Evolutionary conservation across 1,284 basidiomycete species (phyloP).

Genomic region (Filobasidium uniguttulatum): DNA sequence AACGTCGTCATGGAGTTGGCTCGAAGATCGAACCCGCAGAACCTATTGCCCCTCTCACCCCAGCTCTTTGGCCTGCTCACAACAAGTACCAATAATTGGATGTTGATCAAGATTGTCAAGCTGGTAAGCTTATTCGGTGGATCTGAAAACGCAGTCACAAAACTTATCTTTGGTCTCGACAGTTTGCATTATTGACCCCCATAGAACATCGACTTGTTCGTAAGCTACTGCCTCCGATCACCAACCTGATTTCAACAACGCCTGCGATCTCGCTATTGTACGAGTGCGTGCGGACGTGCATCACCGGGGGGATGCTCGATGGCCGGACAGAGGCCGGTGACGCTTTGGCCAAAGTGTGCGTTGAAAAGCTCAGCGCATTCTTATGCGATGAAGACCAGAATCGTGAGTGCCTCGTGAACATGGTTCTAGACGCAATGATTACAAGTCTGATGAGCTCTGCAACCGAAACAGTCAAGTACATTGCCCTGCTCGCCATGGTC

Average conservation of each 20-base stretch:
- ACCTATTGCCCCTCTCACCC: slow-evolving; percentile 74
- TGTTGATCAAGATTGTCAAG: slow-evolving; percentile 98
- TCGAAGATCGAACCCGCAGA: slow-evolving; percentile 52
- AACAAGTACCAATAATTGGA: slow-evolving; percentile 95
- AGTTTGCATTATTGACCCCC: slow-evolving; percentile 86
- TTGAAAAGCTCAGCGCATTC: slow-evolving; percentile 85
- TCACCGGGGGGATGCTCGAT: slow-evolving; percentile 90
- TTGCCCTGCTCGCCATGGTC: slow-evolving; percentile 82
- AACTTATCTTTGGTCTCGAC: neutral
- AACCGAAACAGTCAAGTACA: slow-evolving; percentile 73
- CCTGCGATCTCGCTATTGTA: slow-evolving; percentile 91
- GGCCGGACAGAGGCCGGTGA: slow-evolving; percentile 53
- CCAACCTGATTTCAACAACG: slow-evolving; percentile 87
- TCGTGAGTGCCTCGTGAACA: slow-evolving; percentile 40
- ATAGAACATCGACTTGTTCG: slow-evolving; percentile 84
- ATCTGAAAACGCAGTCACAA: neutral
- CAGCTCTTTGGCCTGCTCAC: slow-evolving; percentile 90
- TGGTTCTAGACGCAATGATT: no score
- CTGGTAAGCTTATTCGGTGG: slow-evolving; percentile 49
- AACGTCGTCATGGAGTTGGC: slow-evolving; percentile 92
- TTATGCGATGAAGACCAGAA: slow-evolving; percentile 91
- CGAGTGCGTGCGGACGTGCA: slow-evolving; percentile 96
- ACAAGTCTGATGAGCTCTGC: no score
- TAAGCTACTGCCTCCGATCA: slow-evolving; percentile 85
- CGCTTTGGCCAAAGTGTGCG: slow-evolving; percentile 70